These are phyloP conservation scores for Catunica adiposa DNA, from an alignment of 2,329 filamentous ascomycete species.

Conservation along the genomic window DNA sequence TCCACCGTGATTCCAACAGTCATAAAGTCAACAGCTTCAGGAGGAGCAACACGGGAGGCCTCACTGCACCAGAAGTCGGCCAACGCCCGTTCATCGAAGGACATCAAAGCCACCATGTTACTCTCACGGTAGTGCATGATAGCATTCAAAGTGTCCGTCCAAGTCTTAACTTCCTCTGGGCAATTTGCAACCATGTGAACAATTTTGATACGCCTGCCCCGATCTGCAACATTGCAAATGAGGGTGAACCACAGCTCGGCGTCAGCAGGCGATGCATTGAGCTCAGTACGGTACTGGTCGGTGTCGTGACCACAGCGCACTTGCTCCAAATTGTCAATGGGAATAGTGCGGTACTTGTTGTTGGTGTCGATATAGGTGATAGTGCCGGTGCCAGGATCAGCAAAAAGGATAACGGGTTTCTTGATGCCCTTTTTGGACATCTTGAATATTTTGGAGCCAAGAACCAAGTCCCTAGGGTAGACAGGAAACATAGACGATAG, in stretches of 20 bases:
- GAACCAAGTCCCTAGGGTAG: slow-evolving; percentile 58
- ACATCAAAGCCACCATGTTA: slow-evolving; percentile 75
- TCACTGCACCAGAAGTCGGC: slow-evolving; percentile 73
- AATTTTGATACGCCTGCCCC: slow-evolving; percentile 56
- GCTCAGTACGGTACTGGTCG: slow-evolving; percentile 76
- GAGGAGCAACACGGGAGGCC: slow-evolving; percentile 53
- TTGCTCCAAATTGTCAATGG: slow-evolving; percentile 89
- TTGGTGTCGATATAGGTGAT: slow-evolving; percentile 66
- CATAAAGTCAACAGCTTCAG: slow-evolving; percentile 29
- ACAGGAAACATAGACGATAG: slow-evolving; percentile 38
- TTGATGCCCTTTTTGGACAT: slow-evolving; percentile 61
- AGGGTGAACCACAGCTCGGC: slow-evolving; percentile 77
- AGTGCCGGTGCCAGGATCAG: slow-evolving; percentile 71
- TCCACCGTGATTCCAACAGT: slow-evolving; percentile 51
- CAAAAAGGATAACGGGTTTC: slow-evolving; percentile 52
- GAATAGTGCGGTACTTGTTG: slow-evolving; percentile 67
- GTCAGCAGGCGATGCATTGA: slow-evolving; percentile 48
- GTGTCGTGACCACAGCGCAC: slow-evolving; percentile 72
- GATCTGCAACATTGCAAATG: slow-evolving; percentile 60
- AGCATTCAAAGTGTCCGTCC: slow-evolving; percentile 69
- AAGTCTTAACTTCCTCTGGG: slow-evolving; percentile 53
- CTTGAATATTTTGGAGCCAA: slow-evolving; percentile 64
- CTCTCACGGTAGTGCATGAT: slow-evolving; percentile 77
- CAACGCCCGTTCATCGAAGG: slow-evolving; percentile 69
- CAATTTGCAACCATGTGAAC: slow-evolving; percentile 76